Evolutionary conservation across 2,329 filamentous ascomycete species (phyloP).

Genomic region (Rhinocladiella mackenziei): DNA sequence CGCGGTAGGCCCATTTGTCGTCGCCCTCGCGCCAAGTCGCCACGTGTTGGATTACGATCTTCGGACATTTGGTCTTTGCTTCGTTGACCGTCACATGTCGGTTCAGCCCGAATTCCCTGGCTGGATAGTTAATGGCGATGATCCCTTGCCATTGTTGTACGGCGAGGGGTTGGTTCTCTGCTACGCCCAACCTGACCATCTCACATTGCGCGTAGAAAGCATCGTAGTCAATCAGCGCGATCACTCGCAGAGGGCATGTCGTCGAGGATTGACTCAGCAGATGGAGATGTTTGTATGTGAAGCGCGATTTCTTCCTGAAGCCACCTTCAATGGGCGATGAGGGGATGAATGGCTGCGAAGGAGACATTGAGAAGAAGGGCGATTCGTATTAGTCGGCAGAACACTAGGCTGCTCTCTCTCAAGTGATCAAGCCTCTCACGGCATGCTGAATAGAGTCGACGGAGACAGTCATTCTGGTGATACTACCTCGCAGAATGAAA

Average conservation of each 20-base stretch:
- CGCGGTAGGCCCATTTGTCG: constrained; percentile 83
- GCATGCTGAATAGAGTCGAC: no score
- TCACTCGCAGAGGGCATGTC: constrained; percentile 74
- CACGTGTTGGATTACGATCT: constrained; percentile 83
- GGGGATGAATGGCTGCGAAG: constrained; percentile 45
- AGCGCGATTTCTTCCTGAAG: constrained; percentile 58
- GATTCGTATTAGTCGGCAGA: no score
- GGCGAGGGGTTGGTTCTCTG: constrained; percentile 74
- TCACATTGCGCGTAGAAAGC: constrained; percentile 98
- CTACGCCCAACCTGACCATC: constrained; percentile 74
- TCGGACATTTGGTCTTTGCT: constrained; percentile 79
- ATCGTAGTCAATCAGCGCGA: constrained; percentile 92
- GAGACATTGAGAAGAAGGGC: constrained; percentile 39
- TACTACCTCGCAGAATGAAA: no score
- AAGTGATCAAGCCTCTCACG: no score
- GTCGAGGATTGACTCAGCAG: constrained; percentile 68
- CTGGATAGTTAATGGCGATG: constrained; percentile 95
- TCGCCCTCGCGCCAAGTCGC: constrained; percentile 93
- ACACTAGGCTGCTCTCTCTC: no score
- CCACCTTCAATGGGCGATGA: constrained; percentile 41
- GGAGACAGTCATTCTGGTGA: no score
- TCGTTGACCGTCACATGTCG: constrained; percentile 75
- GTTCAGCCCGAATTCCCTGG: constrained; percentile 72
- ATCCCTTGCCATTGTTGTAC: constrained; percentile 95
- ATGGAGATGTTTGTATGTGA: constrained; percentile 78